Conservation (phyloP, 1,139 yeast species). For the Debaryomyces udenii region DNA sequence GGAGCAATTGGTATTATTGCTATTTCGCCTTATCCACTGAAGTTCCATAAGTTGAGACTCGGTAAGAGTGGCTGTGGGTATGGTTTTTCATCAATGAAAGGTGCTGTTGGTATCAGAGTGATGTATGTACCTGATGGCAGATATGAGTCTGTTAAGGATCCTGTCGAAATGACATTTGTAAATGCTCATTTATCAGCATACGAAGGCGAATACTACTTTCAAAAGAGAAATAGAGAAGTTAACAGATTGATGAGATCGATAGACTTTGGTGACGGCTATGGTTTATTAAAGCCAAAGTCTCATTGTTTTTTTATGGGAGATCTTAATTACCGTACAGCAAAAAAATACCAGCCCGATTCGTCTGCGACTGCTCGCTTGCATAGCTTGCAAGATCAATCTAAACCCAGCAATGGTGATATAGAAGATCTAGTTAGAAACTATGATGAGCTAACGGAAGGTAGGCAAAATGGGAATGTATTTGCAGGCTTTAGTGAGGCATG, state of each 20-base stretch:
- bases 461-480: slow-evolving; percentile 49
- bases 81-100: slow-evolving; percentile 67
- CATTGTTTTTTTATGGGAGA: slow-evolving; percentile 84
- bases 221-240: slow-evolving; percentile 56
- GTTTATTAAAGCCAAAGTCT: slow-evolving; percentile 53
- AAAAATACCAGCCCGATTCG: slow-evolving; percentile 25
- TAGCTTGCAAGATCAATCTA: slow-evolving; percentile 29
- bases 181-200: slow-evolving; percentile 74
- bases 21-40: slow-evolving; percentile 48
- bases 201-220: slow-evolving; percentile 59
- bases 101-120: slow-evolving; percentile 67
- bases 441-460: slow-evolving; percentile 64
- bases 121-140: slow-evolving; percentile 29
- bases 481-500: slow-evolving; percentile 66
- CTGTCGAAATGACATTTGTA: slow-evolving; percentile 59
- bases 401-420: slow-evolving; percentile 15
- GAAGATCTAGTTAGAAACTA: slow-evolving; percentile 32
- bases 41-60: slow-evolving; percentile 29
- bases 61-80: slow-evolving; percentile 57
- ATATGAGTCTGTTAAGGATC: slow-evolving; percentile 13
- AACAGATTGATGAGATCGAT: slow-evolving; percentile 53
- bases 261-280: slow-evolving; percentile 62
- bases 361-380: slow-evolving; percentile 22
- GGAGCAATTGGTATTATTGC: slow-evolving; percentile 73
- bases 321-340: slow-evolving; percentile 69